Evolutionary conservation across 768 basidiomycete species (phyloP).

Genomic region (Naganishia vishniacii): DNA sequence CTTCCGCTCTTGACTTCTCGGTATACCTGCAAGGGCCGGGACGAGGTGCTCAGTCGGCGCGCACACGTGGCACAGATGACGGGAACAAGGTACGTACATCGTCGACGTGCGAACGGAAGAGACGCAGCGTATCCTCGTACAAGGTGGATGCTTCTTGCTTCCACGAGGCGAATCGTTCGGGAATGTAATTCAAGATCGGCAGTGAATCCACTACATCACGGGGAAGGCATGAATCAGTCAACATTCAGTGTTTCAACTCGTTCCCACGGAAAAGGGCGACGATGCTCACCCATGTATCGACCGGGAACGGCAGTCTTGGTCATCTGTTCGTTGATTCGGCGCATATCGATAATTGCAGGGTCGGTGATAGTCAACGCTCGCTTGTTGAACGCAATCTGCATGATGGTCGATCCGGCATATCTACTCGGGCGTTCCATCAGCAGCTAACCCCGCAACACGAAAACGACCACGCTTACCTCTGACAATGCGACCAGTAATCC

Average conservation of each 20-base stretch:
- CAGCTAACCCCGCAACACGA: slow-evolving; percentile 26
- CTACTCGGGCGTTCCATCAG: slow-evolving; percentile 9
- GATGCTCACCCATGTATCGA: slow-evolving; percentile 26
- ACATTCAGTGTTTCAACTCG: too few species aligned
- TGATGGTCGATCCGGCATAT: slow-evolving; percentile 34
- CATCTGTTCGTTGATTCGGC: slow-evolving; percentile 31
- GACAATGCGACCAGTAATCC: slow-evolving; percentile 34
- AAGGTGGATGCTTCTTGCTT: slow-evolving; percentile 31
- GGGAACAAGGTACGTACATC: slow-evolving; percentile 23
- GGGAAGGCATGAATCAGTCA: neutral
- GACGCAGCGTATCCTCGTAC: slow-evolving; percentile 29
- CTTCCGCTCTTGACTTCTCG: slow-evolving; percentile 8
- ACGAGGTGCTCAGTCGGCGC: neutral
- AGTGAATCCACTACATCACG: slow-evolving; percentile 30
- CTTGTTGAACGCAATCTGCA: slow-evolving; percentile 38
- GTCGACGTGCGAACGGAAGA: slow-evolving; percentile 31
- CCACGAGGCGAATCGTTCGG: slow-evolving; percentile 31
- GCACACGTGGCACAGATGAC: too few species aligned
- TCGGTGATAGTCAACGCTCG: slow-evolving; percentile 30
- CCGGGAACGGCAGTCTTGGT: slow-evolving; percentile 36
- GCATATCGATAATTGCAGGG: slow-evolving; percentile 32
- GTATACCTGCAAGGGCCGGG: neutral
- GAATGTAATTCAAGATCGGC: slow-evolving; percentile 33
- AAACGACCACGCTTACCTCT: slow-evolving; percentile 9
- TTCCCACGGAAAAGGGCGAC: too few species aligned